phyloP scores from a whole-genome alignment of 2,329 filamentous ascomycete genomes.

The Teratosphaeria nubilosa region DNA sequence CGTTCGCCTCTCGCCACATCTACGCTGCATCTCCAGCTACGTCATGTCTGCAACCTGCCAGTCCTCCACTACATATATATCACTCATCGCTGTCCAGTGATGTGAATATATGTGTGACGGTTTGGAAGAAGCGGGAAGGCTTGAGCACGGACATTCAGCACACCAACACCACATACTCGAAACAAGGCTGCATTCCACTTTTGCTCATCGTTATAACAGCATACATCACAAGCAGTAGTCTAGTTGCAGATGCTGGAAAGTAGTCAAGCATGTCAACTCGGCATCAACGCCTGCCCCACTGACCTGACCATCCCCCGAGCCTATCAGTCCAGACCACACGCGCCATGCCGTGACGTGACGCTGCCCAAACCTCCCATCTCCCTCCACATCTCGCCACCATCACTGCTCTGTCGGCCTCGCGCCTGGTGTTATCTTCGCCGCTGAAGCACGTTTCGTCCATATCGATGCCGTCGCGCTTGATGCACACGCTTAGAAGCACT shows the following conservation, averaged over 20 bases:
- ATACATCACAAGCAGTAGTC: constrained; percentile 8
- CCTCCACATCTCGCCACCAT: not conserved
- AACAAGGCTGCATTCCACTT: constrained; percentile 1
- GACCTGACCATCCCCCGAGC: not conserved
- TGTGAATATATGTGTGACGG: not conserved
- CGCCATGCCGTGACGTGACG: not conserved
- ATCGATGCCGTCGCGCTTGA: not conserved
- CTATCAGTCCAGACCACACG: not conserved
- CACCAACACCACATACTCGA: not conserved
- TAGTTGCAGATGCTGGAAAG: constrained; percentile 7
- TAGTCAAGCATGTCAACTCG: constrained; percentile 6
- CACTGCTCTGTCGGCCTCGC: not conserved
- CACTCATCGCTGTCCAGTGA: too few species aligned
- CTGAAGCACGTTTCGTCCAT: not conserved
- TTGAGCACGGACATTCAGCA: constrained; percentile 1
- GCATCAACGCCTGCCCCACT: constrained; percentile 1
- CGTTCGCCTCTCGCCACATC: not conserved
- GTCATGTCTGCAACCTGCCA: not conserved
- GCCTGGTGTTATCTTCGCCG: not conserved
- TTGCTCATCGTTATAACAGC: constrained; percentile 9
- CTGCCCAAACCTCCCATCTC: not conserved
- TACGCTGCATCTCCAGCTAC: not conserved
- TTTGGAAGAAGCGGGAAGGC: not conserved
- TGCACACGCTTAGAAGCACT: constrained; percentile 83
- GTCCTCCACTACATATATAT: too few species aligned